phyloP scores from a whole-genome alignment of 1,139 yeast species.

The Candida glucosophila region DNA sequence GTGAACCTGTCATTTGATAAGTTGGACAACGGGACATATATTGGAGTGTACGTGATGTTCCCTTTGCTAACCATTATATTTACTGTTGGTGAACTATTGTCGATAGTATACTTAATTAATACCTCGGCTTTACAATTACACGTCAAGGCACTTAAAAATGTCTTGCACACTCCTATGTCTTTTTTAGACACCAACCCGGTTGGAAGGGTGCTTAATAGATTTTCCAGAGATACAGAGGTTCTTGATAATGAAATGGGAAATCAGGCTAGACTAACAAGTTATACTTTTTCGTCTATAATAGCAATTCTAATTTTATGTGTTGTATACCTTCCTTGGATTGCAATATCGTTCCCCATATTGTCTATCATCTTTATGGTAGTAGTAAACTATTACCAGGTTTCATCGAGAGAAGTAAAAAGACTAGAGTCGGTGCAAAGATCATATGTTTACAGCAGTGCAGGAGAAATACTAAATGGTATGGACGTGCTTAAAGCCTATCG shows the following conservation, averaged over 20 bases:
- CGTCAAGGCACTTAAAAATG: conserved; percentile 46
- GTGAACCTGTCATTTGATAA: conserved; percentile 44
- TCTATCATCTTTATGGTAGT: conserved; percentile 20
- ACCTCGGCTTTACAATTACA: conserved; percentile 35
- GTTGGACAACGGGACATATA: conserved; percentile 48
- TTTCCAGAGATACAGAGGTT: conserved; percentile 79
- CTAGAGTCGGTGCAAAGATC: conserved; percentile 74
- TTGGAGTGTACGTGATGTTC: conserved; percentile 63
- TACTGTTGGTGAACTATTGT: conserved; percentile 33
- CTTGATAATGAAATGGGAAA: conserved; percentile 71
- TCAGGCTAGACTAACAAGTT: conserved; percentile 35
- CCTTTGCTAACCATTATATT: conserved; percentile 31
- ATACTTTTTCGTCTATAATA: conserved; percentile 42
- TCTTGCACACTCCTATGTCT: conserved; percentile 57
- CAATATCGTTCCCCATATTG: conserved; percentile 37
- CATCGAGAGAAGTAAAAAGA: conserved; percentile 71
- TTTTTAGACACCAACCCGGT: conserved; percentile 58
- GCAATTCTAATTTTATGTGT: conserved; percentile 66
- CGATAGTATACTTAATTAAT: conserved; percentile 44
- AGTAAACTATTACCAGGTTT: conserved; percentile 55
- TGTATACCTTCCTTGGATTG: conserved; percentile 66
- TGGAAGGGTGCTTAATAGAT: conserved; percentile 53
- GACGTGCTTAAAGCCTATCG: conserved; percentile 61
- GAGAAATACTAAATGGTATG: conserved; percentile 69
- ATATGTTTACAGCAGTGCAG: conserved; percentile 65